A percentile compares a stretch with the other conserved stretches of the same genome.
phyloP scores from a whole-genome alignment of 129 eudicot species.

The Smallanthus sonchifolius region DNA sequence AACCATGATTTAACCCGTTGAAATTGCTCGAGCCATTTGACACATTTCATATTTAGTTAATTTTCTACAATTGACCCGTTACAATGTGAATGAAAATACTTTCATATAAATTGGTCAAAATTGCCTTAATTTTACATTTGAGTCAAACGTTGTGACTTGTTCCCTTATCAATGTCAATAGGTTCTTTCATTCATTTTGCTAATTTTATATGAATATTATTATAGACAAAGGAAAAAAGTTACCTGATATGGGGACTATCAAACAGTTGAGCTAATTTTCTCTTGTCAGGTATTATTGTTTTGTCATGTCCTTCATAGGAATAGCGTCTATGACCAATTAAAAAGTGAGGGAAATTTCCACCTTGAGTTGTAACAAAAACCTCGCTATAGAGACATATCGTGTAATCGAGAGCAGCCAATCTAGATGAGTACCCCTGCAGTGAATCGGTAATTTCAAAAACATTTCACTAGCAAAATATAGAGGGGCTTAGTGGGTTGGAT shows the following conservation, averaged over 20 bases:
- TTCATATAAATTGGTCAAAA: not conserved
- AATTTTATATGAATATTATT: not conserved
- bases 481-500: not conserved
- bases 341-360: conserved; percentile 98
- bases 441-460: not conserved
- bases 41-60: too few relatives aligned
- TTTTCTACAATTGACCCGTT: not conserved
- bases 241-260: conserved; percentile 85
- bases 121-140: not conserved
- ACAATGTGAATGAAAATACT: too few relatives aligned
- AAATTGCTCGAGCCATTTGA: too few relatives aligned
- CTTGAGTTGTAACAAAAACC: conserved; percentile 90
- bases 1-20: too few relatives aligned
- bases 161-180: not conserved
- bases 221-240: conserved; percentile 7
- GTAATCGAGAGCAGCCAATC: conserved; percentile 99
- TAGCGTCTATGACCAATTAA: conserved; percentile 92
- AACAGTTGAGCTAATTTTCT: conserved; percentile 81
- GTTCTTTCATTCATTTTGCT: not conserved
- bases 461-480: not conserved
- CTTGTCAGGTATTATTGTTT: conserved; percentile 87
- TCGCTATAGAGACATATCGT: conserved; percentile 96
- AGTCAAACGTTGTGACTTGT: not conserved
- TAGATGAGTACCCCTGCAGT: conserved; percentile 80
- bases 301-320: conserved; percentile 86